Percentiles rank a stretch among this genome's conserved stretches.
These are phyloP conservation scores for Cyberlindnera veronae DNA, from an alignment of 805 yeast species.

Conservation along the genomic window DNA sequence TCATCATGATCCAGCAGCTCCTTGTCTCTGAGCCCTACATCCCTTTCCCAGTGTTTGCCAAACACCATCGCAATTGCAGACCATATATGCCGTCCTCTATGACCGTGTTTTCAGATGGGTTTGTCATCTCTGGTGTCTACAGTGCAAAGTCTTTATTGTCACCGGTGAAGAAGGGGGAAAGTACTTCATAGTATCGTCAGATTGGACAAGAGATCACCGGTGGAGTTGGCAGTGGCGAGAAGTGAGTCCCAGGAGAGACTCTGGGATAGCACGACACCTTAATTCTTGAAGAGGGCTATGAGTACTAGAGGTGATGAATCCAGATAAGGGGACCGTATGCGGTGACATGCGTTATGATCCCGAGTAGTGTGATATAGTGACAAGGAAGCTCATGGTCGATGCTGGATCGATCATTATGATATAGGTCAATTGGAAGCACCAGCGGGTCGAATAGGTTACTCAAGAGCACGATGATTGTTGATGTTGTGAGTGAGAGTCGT, in stretches of 20 bases:
- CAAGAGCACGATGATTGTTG: conserved; percentile 9
- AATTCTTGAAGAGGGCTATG: conserved; percentile 56
- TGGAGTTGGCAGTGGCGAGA: conserved; percentile 88
- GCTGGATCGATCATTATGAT: neutral
- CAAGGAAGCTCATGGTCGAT: neutral
- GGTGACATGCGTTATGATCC: neutral
- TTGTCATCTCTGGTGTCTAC: conserved; percentile 16
- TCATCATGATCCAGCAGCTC: conserved; percentile 3
- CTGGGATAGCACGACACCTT: conserved; percentile 66
- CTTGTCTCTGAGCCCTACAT: conserved; percentile 9
- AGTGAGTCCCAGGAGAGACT: conserved; percentile 86
- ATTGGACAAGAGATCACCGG: conserved; percentile 87
- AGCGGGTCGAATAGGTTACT: conserved; percentile 19
- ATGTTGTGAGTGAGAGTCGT: conserved; percentile 1
- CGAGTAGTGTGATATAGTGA: neutral
- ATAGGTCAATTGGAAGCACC: conserved; percentile 8
- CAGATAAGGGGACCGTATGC: conserved; percentile 38
- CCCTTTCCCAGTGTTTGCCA: conserved; percentile 21
- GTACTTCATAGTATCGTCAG: conserved; percentile 32
- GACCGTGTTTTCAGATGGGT: conserved; percentile 21
- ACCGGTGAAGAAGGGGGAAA: conserved; percentile 7
- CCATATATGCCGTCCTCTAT: conserved; percentile 12
- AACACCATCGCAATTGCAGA: conserved; percentile 26
- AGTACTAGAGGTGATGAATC: conserved; percentile 70
- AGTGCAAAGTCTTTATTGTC: conserved; percentile 8